Conservation (phyloP, 2,329 filamentous ascomycete species). For the Pyrenophora tritici-repentis region DNA sequence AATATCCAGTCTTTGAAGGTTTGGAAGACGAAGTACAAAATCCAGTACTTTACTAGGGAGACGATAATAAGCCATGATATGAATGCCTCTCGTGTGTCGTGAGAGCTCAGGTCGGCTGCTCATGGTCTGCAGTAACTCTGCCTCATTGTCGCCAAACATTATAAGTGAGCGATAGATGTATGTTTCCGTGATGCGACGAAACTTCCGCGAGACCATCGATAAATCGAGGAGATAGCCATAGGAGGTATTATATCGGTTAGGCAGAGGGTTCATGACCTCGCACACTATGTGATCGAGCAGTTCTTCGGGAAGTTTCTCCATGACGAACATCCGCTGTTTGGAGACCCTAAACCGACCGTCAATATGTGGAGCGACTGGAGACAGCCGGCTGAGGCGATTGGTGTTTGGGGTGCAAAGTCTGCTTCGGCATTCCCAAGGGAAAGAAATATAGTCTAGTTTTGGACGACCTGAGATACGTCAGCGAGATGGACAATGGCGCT, state of each 20-base stretch:
- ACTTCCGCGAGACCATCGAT: constrained; percentile 12
- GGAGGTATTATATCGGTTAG: background rate
- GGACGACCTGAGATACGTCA: too few species aligned
- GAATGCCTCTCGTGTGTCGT: background rate
- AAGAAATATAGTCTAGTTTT: too few species aligned
- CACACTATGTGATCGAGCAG: constrained; percentile 14
- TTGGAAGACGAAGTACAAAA: constrained; percentile 3
- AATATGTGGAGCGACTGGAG: background rate
- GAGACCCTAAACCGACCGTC: background rate
- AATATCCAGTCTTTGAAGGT: constrained; percentile 6
- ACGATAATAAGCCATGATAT: background rate
- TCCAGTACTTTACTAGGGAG: background rate
- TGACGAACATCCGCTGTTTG: background rate
- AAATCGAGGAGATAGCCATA: constrained; percentile 9
- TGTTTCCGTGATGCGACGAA: constrained; percentile 11
- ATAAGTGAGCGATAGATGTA: constrained; percentile 11
- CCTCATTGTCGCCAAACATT: background rate
- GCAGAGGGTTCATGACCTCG: constrained; percentile 4
- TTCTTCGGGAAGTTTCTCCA: constrained; percentile 16
- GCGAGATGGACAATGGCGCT: too few species aligned
- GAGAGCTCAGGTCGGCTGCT: background rate
- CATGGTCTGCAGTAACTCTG: background rate
- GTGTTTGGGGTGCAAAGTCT: background rate
- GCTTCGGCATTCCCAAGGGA: background rate
- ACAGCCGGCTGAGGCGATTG: background rate